Evolutionary conservation across 2,329 filamentous ascomycete genomes (phyloP), one percentile per base, ranked within the genome.

Genomic region (Sclerotinia borealis): DNA sequence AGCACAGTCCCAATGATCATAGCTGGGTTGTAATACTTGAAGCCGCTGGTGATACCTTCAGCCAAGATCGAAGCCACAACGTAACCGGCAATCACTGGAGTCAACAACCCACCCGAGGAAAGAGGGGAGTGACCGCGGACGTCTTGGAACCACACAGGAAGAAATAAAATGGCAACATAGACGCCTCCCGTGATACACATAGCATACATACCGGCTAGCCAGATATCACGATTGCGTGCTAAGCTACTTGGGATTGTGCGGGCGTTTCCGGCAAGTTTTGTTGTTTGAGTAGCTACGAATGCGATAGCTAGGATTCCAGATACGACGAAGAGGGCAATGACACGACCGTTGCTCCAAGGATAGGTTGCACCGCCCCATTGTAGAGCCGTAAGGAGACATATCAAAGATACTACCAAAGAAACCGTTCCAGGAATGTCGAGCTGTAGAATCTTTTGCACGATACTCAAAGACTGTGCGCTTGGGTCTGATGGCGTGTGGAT

Each of bases 111-210:
- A 34, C 79, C 79, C 3, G 77, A 78, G 27, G 75, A 72, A 59
- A 77, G 73, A 6, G 79, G 77, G 4, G 73, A 73, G 15, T 71
- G 73, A n/a, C 75, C 74, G 31, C 77, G 74, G 52, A 80, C 75
- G 2, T 76, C 77, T 61, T 81, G 78, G 69, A 80, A 80, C 70
- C 79, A 77, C 64, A 83, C 80, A 54, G 81, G 77, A 55, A 79
- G 73, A 49, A 76, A 76, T 29, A 79, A 77, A 59, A 59, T 47
- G 41, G 22, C n/a, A 45, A 59, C 37, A 31, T 41, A 45, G 41
- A 37, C 13, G 39, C 37, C 11, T 45, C 55, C 37, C 4, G 34
- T 39, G 34, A 45, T 31, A 36, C 37, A 45, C 37, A 37, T 43
- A 41, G 41, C 29, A 59, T 43, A 48, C 19, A 15, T 43, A 17